Conservation (phyloP, 2,329 filamentous ascomycete genomes). For the Cladosporium sp. region DNA sequence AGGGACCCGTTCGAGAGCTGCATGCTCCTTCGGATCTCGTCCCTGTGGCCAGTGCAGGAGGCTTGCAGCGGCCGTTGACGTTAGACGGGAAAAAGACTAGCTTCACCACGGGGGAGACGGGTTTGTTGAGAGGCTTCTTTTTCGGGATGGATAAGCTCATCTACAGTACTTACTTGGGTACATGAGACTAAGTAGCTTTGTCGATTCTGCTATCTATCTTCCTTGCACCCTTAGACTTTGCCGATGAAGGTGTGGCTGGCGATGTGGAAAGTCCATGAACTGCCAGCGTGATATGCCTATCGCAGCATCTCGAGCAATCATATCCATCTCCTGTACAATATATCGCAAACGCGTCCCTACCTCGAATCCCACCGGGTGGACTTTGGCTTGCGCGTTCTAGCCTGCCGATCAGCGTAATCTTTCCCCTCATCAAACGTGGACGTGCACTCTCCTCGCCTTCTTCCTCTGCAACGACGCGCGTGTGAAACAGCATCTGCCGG, state of each 20-base stretch:
- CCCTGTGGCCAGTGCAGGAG: neutral
- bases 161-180: neutral
- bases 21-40: neutral
- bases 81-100: neutral
- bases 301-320: neutral
- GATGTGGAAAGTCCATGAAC: neutral
- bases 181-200: neutral
- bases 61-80: neutral
- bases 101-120: neutral
- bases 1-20: neutral
- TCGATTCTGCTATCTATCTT: neutral
- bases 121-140: neutral
- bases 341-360: neutral
- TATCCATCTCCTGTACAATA: neutral
- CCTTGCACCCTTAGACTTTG: neutral
- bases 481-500: neutral
- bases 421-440: neutral
- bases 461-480: neutral
- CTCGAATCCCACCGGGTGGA: neutral
- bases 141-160: neutral
- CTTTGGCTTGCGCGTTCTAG: conserved; percentile 2
- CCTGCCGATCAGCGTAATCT: neutral
- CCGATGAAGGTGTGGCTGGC: neutral
- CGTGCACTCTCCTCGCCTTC: neutral
- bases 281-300: neutral